Evolutionary conservation across 257 asterid species (phyloP), one percentile per base, ranked within the genome.

Genomic region (Ajuga chamaepitys): DNA sequence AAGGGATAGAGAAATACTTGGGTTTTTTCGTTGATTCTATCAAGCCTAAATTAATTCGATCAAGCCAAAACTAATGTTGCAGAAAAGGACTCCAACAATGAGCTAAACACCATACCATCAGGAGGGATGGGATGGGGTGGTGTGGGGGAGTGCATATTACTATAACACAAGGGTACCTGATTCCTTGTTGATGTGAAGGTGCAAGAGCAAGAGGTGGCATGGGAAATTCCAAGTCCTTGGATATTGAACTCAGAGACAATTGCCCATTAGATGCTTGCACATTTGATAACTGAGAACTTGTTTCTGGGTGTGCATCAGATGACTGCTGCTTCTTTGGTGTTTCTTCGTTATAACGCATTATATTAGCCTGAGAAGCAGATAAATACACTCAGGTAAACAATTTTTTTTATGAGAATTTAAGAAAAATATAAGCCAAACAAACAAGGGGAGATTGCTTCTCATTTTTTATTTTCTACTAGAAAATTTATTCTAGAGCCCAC

Each of bases 181-280:
- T 81, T 70, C 76, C 88, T 13, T 67, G 82, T 64, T 78, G 85
- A 44, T 46, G 83, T 63, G 85, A 70, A 73, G 99, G 95, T 59
- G 91, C 86, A 65, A 93, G 96, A 66, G 94, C 86, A 66, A 81
- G 83, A 70, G 99, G 97, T 22, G 96, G 99, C 99, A 89, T 84
- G 55, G 99, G 97, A 77, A 89, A 78, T 65, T 89, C 97, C 46
- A 85, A 75, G 76, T 89, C 97, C 71, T 75, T 71, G 66, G 77
- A 32, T 18, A 77, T 41, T 58, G 88, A 85, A 78, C 74, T 73
- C 34, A 78, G 64, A 58, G 91, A 76, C 37, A 78, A 57, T 24
- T 67, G 71, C 28, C 66, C 72, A 14, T 62, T 53, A 72, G 79
- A 62, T 71, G 86, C 88, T 69, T 57, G 69, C 70, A 70, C 56